A percentile compares a stretch with the other conserved stretches of the same genome.
These are phyloP conservation scores for Ustilago vetiveriae DNA, from an alignment of 1,284 basidiomycete species.

Conservation along the genomic window DNA sequence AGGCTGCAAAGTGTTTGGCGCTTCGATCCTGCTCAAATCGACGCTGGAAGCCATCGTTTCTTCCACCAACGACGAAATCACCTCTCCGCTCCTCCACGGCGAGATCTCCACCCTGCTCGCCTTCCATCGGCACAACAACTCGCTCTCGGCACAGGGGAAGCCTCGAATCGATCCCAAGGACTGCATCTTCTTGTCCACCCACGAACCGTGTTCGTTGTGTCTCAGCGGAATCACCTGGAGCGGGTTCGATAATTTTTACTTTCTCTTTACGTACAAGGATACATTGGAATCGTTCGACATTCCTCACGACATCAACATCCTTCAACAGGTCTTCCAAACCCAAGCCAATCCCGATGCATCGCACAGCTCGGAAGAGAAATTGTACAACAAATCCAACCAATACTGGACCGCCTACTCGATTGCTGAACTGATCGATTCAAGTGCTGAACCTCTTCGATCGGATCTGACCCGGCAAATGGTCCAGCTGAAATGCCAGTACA, in stretches of 20 bases:
- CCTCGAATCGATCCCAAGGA: neutral
- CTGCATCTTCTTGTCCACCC: slow-evolving; percentile 23
- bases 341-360: too few relatives aligned
- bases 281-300: slow-evolving; percentile 11
- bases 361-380: neutral
- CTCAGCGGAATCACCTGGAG: slow-evolving; percentile 29
- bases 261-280: slow-evolving; percentile 23
- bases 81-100: slow-evolving; percentile 24
- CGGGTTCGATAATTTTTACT: slow-evolving; percentile 37
- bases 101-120: slow-evolving; percentile 16
- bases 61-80: slow-evolving; percentile 27
- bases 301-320: slow-evolving; percentile 24
- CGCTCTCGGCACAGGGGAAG: fast-evolving
- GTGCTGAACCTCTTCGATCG: too few relatives aligned
- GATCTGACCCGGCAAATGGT: too few relatives aligned
- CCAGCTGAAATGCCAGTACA: slow-evolving; percentile 6
- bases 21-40: slow-evolving; percentile 21
- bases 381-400: slow-evolving; percentile 19
- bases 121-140: slow-evolving; percentile 5
- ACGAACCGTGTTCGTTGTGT: slow-evolving; percentile 30
- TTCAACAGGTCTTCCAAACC: slow-evolving; percentile 25
- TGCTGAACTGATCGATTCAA: slow-evolving; percentile 7
- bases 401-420: slow-evolving; percentile 11
- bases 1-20: slow-evolving; percentile 39
- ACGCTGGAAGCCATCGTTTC: slow-evolving; percentile 5